Percentiles rank a stretch among this genome's conserved stretches.
Evolutionary conservation across 2,329 filamentous ascomycete species (phyloP).

Genomic region (Magnaporthiopsis poae): DNA sequence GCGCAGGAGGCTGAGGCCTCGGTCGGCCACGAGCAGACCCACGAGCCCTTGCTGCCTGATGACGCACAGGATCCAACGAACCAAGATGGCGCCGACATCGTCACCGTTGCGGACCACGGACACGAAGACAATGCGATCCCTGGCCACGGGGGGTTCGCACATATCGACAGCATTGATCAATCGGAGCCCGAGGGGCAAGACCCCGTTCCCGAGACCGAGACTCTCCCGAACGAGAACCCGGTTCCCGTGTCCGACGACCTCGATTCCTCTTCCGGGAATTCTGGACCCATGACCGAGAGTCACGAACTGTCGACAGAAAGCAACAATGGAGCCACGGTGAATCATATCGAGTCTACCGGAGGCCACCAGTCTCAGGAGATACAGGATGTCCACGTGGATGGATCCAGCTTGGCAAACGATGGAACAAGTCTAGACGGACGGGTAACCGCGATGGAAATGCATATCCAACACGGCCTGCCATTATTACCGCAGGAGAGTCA

Average conservation of each 20-base stretch:
- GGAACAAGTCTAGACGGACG: not conserved
- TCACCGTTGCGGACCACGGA: not conserved
- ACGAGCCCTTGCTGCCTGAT: conserved; percentile 2
- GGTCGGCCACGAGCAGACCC: conserved; percentile 27
- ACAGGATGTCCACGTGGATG: conserved; percentile 4
- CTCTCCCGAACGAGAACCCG: not conserved
- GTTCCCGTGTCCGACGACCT: not conserved
- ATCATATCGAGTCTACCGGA: conserved; percentile 10
- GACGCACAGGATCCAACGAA: not conserved
- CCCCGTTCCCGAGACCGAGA: not conserved
- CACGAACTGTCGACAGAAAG: not conserved
- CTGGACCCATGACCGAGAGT: not conserved
- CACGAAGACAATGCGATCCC: not conserved
- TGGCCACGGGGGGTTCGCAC: not conserved
- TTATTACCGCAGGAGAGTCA: not conserved
- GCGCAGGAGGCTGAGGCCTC: conserved; percentile 19
- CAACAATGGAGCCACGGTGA: not conserved
- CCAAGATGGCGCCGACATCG: not conserved
- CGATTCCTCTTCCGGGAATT: not conserved
- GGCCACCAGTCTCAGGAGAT: conserved; percentile 9
- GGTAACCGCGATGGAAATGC: not conserved
- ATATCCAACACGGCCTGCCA: conserved; percentile 10
- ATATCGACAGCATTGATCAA: not conserved
- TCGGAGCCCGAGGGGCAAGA: not conserved
- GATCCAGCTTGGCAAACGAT: conserved; percentile 3